Percentiles rank a stretch among this genome's conserved stretches.
Evolutionary conservation across 495 filamentous ascomycete species (phyloP).

Genomic region (Aspergillus cristatus): DNA sequence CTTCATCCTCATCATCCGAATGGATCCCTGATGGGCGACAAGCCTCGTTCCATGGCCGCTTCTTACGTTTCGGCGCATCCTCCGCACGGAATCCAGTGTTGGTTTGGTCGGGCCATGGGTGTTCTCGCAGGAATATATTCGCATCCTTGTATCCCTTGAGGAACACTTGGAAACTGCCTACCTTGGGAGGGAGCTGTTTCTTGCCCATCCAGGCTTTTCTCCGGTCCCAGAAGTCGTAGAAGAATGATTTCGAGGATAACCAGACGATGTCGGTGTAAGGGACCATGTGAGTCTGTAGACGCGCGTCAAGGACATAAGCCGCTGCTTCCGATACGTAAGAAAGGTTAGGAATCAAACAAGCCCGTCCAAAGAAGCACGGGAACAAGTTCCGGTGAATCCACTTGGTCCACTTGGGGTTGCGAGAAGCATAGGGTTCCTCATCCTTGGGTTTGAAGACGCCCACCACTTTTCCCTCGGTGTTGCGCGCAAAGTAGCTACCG

Average conservation of each 20-base stretch:
- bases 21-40: constrained; percentile 65
- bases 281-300: constrained; percentile 83
- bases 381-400: constrained; percentile 93
- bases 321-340: constrained; percentile 98
- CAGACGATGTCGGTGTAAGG: constrained; percentile 94
- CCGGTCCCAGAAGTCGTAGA: constrained; percentile 95
- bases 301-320: constrained; percentile 86
- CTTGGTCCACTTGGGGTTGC: constrained; percentile 93
- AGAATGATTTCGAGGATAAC: constrained; percentile 92
- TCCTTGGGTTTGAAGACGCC: constrained; percentile 99
- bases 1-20: constrained; percentile 67
- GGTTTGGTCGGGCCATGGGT: constrained; percentile 96
- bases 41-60: constrained; percentile 71
- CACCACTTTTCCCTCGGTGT: constrained; percentile 83
- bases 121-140: constrained; percentile 85
- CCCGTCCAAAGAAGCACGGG: constrained; percentile 91
- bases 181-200: constrained; percentile 83
- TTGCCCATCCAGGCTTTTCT: constrained; percentile 78
- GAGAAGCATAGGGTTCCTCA: constrained; percentile 90
- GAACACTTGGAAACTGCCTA: constrained; percentile 95
- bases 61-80: constrained; percentile 60
- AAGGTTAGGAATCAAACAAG: constrained; percentile 96
- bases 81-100: constrained; percentile 66
- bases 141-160: constrained; percentile 95
- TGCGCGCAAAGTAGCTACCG: constrained; percentile 94